A percentile compares a stretch with the other conserved stretches of the same genome.
phyloP scores from a whole-genome alignment of 176 grass and related monocot species.

The Tillandsia fasciculata region DNA sequence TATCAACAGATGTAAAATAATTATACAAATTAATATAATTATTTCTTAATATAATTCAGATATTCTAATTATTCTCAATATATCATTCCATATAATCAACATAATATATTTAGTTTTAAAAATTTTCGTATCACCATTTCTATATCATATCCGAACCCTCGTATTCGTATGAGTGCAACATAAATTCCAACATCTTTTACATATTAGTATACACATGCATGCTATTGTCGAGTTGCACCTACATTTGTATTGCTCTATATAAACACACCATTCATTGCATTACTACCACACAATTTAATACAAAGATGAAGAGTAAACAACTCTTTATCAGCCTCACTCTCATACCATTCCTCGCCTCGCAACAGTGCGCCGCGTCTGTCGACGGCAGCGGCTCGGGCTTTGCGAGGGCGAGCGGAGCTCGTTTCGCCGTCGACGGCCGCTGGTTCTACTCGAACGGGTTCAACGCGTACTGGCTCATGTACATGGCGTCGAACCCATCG shows the following conservation, averaged over 20 bases:
- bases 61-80: too few species aligned
- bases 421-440: conserved; percentile 34
- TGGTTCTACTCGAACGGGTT: conserved; percentile 57
- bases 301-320: conserved; percentile 25
- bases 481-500: conserved; percentile 39
- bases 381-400: conserved; percentile 5
- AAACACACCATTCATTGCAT: neutral
- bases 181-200: neutral
- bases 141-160: too few species aligned
- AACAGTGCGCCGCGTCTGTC: neutral
- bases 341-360: conserved; percentile 5
- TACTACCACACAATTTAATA: neutral
- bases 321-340: conserved; percentile 15
- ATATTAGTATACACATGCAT: neutral
- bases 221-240: conserved; percentile 6
- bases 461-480: conserved; percentile 87
- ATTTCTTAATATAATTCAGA: too few species aligned
- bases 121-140: too few species aligned
- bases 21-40: too few species aligned
- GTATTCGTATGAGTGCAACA: too few species aligned
- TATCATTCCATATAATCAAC: too few species aligned
- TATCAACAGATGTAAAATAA: too few species aligned
- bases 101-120: too few species aligned
- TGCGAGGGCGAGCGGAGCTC: conserved; percentile 35
- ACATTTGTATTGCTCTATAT: conserved; percentile 12